Base-by-base conservation (phyloP, 2,329 filamentous ascomycete genomes). In the Periconia macrospinosa region DNA sequence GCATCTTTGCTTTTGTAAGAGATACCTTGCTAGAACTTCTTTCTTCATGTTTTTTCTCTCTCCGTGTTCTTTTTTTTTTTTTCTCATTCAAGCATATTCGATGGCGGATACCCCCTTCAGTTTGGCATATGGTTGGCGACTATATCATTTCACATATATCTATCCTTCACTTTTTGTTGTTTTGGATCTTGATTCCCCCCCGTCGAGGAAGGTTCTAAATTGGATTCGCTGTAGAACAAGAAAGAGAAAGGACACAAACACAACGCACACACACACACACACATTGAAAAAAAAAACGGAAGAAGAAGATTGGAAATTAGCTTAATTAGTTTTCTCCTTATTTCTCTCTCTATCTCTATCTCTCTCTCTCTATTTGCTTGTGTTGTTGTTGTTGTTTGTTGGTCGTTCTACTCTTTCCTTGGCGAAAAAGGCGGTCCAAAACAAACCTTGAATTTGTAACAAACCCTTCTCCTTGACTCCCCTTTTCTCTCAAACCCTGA, bases 1-100 rank as follows among this genome's bases (percentile, higher is more conserved):
- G 57, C 54, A 58, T 45, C 48, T 41, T 48, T 18, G 41, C 41
- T 52, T 59, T 56, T 56, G 58, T 61, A 59, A 58, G 60, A 66
- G 64, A 66, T 69, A 69, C 62, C 65, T 67, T 56, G 60, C 62
- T 70, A 70, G 67, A 69, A 60, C 54, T 61, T 54, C 46, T 53
- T 52, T 56, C 51, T 50, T 47, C 43, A 27, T 47, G 41, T 53
- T 66, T 67, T 47, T 54, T 64, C 60, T 61, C 55, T 56, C 63
- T 57, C 62, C 47, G 51, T 54, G 50, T 52, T 55, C 65, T 58
- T 53, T 20, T 9, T 41, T 40, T 17, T 51, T 61, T 27, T 15
- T 50, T 18, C 37, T 52, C 46, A 30, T 61, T 63, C 59, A 40
- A 27, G 40, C 43, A 51, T 54, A 41, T 42, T 47, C 53, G 45